These are phyloP conservation scores for Diplodia corticola DNA, from an alignment of 2,329 filamentous ascomycete species.

Conservation along the genomic window DNA sequence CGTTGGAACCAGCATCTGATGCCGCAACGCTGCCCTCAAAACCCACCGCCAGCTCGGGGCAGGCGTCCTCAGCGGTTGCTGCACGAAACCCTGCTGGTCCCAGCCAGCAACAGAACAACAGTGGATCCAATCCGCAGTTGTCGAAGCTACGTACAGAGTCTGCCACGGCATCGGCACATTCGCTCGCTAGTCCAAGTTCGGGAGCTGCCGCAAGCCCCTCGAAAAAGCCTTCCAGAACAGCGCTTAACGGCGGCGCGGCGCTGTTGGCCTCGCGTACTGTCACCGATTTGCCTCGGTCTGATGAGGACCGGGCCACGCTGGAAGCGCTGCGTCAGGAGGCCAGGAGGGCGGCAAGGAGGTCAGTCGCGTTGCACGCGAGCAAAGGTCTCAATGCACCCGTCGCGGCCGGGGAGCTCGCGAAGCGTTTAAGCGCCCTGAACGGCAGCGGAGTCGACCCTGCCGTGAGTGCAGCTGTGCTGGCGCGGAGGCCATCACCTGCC, in stretches of 20 bases:
- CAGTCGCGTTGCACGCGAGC: not conserved
- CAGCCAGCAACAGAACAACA: not conserved
- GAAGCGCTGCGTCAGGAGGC: not conserved
- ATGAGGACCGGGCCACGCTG: not conserved
- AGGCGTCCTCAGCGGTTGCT: not conserved
- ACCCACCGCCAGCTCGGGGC: not conserved
- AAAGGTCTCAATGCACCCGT: not conserved
- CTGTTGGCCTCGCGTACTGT: not conserved
- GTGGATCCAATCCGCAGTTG: not conserved
- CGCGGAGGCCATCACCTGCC: too few species aligned
- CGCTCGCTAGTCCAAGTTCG: conserved; percentile 1
- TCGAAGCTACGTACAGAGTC: not conserved
- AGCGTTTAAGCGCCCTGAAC: not conserved
- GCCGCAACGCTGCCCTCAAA: not conserved
- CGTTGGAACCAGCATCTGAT: not conserved
- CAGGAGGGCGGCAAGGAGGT: not conserved
- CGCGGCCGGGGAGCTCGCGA: not conserved
- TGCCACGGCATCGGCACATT: not conserved
- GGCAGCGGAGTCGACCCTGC: not conserved
- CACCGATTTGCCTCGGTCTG: not conserved
- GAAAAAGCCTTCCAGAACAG: not conserved
- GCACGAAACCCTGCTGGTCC: not conserved
- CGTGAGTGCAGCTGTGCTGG: too few species aligned
- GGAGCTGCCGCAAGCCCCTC: not conserved
- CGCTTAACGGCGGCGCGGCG: not conserved